Conservation (phyloP, 352 stramenopile genomes). For the Phytophthora pinifolia region DNA sequence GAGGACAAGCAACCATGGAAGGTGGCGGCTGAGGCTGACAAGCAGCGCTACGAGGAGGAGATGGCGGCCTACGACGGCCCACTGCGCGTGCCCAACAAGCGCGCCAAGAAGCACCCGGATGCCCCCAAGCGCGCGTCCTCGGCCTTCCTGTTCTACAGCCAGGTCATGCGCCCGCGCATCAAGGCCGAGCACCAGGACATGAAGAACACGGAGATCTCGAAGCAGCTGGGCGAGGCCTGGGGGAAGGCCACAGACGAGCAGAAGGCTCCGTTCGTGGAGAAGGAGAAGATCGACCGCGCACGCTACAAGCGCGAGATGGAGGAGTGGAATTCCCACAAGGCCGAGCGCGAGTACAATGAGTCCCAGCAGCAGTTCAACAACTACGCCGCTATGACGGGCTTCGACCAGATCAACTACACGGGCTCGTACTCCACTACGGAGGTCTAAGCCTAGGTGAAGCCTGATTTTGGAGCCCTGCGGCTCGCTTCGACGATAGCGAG, state of each 20-base stretch:
- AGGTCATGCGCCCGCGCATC: conserved; percentile 88
- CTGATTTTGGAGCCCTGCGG: not conserved
- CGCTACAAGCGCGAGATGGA: conserved; percentile 95
- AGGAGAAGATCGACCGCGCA: conserved; percentile 89
- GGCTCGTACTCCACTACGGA: conserved; percentile 74
- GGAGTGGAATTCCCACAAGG: conserved; percentile 88
- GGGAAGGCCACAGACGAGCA: conserved; percentile 89
- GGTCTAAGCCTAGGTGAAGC: conserved; percentile 31
- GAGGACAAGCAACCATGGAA: conserved; percentile 94
- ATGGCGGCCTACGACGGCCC: conserved; percentile 92
- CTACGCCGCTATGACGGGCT: conserved; percentile 79
- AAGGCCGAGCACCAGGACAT: conserved; percentile 93
- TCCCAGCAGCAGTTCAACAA: conserved; percentile 82
- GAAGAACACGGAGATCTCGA: conserved; percentile 96
- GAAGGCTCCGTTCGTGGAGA: conserved; percentile 91
- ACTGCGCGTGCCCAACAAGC: conserved; percentile 91
- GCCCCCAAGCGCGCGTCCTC: conserved; percentile 94
- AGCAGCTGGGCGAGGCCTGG: conserved; percentile 93
- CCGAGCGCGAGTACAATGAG: conserved; percentile 81
- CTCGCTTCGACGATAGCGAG: too few species aligned
- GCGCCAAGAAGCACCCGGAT: conserved; percentile 94
- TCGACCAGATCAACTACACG: conserved; percentile 79
- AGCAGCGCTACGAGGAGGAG: conserved; percentile 93
- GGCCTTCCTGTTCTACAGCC: conserved; percentile 94
- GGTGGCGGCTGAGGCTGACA: conserved; percentile 90